A percentile compares a stretch with the other conserved stretches of the same genome.
phyloP scores from a whole-genome alignment of 129 eudicot genomes.

The Sambucus nigra region DNA sequence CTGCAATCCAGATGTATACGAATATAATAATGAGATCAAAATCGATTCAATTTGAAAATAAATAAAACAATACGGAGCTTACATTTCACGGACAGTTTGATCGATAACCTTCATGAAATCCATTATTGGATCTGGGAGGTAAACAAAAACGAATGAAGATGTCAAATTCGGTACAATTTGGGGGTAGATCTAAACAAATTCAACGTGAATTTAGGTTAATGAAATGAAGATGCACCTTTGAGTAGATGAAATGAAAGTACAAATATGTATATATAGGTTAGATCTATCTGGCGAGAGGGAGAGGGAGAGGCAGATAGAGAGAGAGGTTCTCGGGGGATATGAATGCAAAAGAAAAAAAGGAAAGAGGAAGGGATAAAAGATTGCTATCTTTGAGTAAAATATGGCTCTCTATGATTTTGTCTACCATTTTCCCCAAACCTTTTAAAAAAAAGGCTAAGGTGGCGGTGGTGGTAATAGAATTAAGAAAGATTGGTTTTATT shows the following conservation, averaged over 20 bases:
- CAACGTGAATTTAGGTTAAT: neutral
- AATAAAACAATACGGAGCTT: conserved; percentile 7
- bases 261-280: neutral
- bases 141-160: conserved; percentile 10
- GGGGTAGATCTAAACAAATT: conserved; percentile 15
- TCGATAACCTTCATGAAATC: conserved; percentile 99
- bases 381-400: no score
- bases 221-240: neutral
- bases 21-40: conserved; percentile 1
- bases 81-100: conserved; percentile 99
- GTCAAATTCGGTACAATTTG: conserved; percentile 4
- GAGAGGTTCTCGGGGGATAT: no score
- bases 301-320: neutral
- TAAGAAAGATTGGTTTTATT: no score
- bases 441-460: no score
- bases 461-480: no score
- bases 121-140: conserved; percentile 54
- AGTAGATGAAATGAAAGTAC: conserved; percentile 1
- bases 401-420: no score
- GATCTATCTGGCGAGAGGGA: neutral
- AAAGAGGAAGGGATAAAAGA: no score
- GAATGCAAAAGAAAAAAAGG: no score
- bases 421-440: no score
- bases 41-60: conserved; percentile 3
- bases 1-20: conserved; percentile 32